Conservation (phyloP, 1,139 yeast species). For the Saccharomyces hybrid region DNA sequence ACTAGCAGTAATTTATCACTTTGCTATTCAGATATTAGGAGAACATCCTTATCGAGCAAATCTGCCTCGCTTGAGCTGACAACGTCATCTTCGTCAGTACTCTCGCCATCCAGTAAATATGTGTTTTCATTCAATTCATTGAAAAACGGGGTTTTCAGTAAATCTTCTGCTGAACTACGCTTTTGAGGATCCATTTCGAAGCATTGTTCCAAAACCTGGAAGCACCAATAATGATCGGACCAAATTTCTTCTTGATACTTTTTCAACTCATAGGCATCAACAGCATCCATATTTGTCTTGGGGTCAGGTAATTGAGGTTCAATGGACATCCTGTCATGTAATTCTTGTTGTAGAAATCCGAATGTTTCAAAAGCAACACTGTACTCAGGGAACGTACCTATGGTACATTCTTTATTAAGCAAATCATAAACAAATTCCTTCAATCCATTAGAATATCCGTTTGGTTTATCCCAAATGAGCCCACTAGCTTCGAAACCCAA, state of each 20-base stretch:
- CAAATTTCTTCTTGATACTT: conserved; percentile 30
- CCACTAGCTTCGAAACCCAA: conserved; percentile 67
- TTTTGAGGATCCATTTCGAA: conserved; percentile 31
- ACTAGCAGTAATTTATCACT: neutral
- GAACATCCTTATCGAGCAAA: conserved; percentile 18
- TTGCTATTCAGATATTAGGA: conserved; percentile 16
- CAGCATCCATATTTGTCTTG: conserved; percentile 13
- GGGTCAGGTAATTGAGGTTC: conserved; percentile 16
- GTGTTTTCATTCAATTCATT: conserved; percentile 23
- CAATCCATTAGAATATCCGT: conserved; percentile 25
- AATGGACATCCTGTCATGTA: conserved; percentile 20
- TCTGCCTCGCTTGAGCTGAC: conserved; percentile 11
- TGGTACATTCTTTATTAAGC: conserved; percentile 30
- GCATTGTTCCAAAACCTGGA: conserved; percentile 30
- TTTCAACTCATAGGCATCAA: conserved; percentile 18
- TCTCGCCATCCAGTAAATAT: conserved; percentile 15
- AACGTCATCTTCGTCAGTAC: conserved; percentile 18
- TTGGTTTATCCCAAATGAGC: conserved; percentile 27
- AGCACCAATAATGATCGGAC: conserved; percentile 34
- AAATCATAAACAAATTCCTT: conserved; percentile 28
- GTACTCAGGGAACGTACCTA: conserved; percentile 34
- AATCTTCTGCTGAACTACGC: conserved; percentile 30
- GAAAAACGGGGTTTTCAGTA: conserved; percentile 29
- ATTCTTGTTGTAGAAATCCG: conserved; percentile 25
- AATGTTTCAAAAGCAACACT: conserved; percentile 36